phyloP scores from a whole-genome alignment of 352 stramenopile species.

The Pythium insidiosum region DNA sequence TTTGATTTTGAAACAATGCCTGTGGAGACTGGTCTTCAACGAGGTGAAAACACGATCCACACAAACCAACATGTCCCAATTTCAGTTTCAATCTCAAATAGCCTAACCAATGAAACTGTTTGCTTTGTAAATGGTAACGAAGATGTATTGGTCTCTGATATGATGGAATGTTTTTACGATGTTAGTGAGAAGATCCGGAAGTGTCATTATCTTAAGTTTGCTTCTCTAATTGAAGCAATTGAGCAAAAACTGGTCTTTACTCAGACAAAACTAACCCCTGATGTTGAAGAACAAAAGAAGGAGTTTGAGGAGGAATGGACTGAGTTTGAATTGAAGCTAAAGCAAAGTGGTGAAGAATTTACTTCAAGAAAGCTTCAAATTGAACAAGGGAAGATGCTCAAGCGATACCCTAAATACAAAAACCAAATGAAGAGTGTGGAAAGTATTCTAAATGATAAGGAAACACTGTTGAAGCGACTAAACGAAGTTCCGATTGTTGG shows the following conservation, averaged over 20 bases:
- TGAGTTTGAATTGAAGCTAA: too few relatives aligned
- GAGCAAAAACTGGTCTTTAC: too few relatives aligned
- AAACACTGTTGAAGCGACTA: too few relatives aligned
- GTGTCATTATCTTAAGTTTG: constrained; percentile 1
- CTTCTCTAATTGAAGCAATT: constrained; percentile 1
- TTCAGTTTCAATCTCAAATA: constrained; percentile 6
- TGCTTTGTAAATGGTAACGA: constrained; percentile 6
- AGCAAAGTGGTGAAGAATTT: too few relatives aligned
- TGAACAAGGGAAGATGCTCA: too few relatives aligned
- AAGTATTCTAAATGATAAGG: constrained; percentile 1
- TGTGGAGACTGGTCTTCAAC: not conserved
- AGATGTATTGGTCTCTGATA: not conserved
- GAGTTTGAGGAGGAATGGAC: too few relatives aligned
- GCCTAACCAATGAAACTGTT: not conserved
- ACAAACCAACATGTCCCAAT: constrained; percentile 1
- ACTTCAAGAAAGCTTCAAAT: too few relatives aligned
- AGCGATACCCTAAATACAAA: too few relatives aligned
- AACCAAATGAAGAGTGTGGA: too few relatives aligned
- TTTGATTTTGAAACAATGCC: constrained; percentile 10
- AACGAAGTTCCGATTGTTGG: constrained; percentile 9
- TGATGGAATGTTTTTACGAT: constrained; percentile 5
- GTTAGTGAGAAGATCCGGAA: not conserved
- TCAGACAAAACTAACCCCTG: too few relatives aligned
- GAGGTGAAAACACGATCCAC: constrained; percentile 1
- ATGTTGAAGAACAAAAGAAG: too few relatives aligned